These are phyloP conservation scores for Fusarium lyarnte DNA, from an alignment of 2,329 filamentous ascomycete genomes.

Conservation along the genomic window DNA sequence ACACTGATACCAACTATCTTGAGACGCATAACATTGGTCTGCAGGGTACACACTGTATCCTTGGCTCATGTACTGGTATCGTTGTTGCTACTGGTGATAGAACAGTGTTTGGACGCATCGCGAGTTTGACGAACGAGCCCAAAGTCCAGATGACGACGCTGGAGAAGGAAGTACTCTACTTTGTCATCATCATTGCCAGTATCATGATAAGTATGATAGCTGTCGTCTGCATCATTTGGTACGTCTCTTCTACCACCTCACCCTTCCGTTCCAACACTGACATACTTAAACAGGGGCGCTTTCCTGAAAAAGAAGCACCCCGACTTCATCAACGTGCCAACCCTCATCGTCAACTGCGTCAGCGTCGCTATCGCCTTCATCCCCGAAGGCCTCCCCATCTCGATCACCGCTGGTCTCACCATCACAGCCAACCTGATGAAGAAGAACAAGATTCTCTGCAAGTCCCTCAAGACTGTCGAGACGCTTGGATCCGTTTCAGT, in stretches of 20 bases:
- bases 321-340: conserved; percentile 76
- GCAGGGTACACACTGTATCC: conserved; percentile 82
- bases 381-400: conserved; percentile 77
- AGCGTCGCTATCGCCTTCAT: conserved; percentile 79
- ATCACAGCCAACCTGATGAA: conserved; percentile 82
- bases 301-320: conserved; percentile 75
- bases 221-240: conserved; percentile 61
- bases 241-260: conserved; percentile 45
- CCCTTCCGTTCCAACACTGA: fast-evolving
- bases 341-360: conserved; percentile 78
- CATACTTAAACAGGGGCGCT: conserved; percentile 60
- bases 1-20: conserved; percentile 7
- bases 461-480: conserved; percentile 81
- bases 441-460: conserved; percentile 81
- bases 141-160: conserved; percentile 74
- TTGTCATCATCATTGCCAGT: conserved; percentile 76
- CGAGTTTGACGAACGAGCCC: conserved; percentile 75
- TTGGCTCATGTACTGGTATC: conserved; percentile 71
- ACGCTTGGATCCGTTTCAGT: conserved; percentile 78
- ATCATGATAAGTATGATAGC: conserved; percentile 74
- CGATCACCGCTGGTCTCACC: conserved; percentile 74
- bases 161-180: conserved; percentile 77
- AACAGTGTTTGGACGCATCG: conserved; percentile 81
- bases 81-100: conserved; percentile 77
- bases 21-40: conserved; percentile 81